A percentile compares a stretch with the other conserved stretches of the same genome.
These are phyloP conservation scores for Plasmodium gaboni DNA, from an alignment of 169 alveolate species.

Conservation along the genomic window DNA sequence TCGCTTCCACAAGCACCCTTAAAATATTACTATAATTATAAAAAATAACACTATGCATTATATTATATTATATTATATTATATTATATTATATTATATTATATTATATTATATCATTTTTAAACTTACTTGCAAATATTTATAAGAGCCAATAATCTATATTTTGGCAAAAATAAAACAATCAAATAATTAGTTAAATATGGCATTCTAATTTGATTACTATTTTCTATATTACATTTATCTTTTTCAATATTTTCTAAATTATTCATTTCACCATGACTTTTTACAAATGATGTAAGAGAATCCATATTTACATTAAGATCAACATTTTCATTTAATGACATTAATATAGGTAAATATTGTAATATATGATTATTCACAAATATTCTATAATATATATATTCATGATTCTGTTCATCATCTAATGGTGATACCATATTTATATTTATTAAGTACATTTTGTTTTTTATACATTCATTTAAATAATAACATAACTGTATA, in stretches of 20 bases:
- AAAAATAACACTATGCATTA: no score
- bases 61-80: no score
- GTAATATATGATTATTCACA: slow-evolving; percentile 35
- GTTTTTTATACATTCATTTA: slow-evolving; percentile 55
- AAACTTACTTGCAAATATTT: slow-evolving; percentile 69
- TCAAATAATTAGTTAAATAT: slow-evolving; percentile 52
- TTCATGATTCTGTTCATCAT: slow-evolving; percentile 40
- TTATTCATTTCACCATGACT: slow-evolving; percentile 18
- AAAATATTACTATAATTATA: no score
- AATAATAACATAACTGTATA: slow-evolving; percentile 54
- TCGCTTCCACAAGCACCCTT: no score
- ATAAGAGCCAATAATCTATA: slow-evolving; percentile 64
- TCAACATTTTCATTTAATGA: slow-evolving; percentile 30
- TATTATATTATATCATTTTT: not conserved
- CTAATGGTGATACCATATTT: slow-evolving; percentile 54
- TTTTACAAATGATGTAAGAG: slow-evolving; percentile 27
- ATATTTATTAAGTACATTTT: slow-evolving; percentile 66
- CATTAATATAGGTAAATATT: slow-evolving; percentile 41
- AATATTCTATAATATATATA: slow-evolving; percentile 33
- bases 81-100: no score
- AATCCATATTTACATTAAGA: slow-evolving; percentile 34
- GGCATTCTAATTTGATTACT: slow-evolving; percentile 35
- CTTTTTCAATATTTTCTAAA: slow-evolving; percentile 9
- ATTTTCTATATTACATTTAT: not conserved
- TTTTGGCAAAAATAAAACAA: slow-evolving; percentile 62